Conservation (phyloP, 1,139 yeast species). For the Eremothecium sinecaudum region DNA sequence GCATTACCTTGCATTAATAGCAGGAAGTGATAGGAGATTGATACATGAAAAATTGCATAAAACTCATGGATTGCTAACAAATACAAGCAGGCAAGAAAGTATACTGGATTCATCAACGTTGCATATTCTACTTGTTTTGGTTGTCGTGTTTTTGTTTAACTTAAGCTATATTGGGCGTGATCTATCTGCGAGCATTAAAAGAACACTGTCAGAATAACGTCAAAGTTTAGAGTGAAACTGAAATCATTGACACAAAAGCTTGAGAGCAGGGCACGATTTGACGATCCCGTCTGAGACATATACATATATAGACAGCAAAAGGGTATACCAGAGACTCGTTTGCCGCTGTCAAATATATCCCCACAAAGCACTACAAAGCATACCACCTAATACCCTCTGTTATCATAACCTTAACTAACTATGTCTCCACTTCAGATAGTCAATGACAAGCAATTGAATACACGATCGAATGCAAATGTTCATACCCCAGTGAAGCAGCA, state of each 20-base stretch:
- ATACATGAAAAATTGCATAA: too few relatives aligned
- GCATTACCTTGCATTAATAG: too few relatives aligned
- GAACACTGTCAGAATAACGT: constrained; percentile 5
- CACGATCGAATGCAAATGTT: constrained; percentile 21
- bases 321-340: constrained; percentile 1
- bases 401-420: background rate
- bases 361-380: constrained; percentile 1
- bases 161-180: too few relatives aligned
- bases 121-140: too few relatives aligned
- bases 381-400: constrained; percentile 4
- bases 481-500: constrained; percentile 26
- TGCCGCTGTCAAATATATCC: constrained; percentile 3
- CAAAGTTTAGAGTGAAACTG: constrained; percentile 1
- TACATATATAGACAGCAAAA: constrained; percentile 4
- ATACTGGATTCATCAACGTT: too few relatives aligned
- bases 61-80: too few relatives aligned
- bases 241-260: constrained; percentile 5
- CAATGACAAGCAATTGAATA: constrained; percentile 29
- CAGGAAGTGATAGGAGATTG: too few relatives aligned
- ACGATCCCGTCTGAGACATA: background rate
- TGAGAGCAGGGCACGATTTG: background rate
- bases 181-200: too few relatives aligned
- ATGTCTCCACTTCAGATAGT: constrained; percentile 29
- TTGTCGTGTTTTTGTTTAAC: too few relatives aligned
- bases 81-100: too few relatives aligned